These are phyloP conservation scores for Posidonia australis DNA, from an alignment of 106 monocot genomes.

Conservation along the genomic window DNA sequence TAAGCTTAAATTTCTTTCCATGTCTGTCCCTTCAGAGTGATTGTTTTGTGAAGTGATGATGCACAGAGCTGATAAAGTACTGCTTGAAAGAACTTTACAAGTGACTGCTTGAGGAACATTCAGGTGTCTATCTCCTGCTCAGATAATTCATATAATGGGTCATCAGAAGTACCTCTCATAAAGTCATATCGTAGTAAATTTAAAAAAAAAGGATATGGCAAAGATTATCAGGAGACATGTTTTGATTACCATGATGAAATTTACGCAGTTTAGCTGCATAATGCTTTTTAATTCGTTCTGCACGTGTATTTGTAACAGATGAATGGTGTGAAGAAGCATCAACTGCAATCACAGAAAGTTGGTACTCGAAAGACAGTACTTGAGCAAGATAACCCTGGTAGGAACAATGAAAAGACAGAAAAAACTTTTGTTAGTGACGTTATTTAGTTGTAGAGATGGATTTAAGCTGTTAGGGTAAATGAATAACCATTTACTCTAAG, in stretches of 20 bases:
- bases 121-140: conserved; percentile 29
- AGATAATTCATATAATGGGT: conserved; percentile 6
- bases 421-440: too few species aligned
- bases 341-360: conserved; percentile 72
- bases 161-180: background rate
- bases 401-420: background rate
- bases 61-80: conserved; percentile 42
- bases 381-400: conserved; percentile 95
- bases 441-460: too few species aligned
- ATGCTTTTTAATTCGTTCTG: conserved; percentile 86
- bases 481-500: too few species aligned
- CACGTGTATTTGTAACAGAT: conserved; percentile 65
- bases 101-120: conserved; percentile 67
- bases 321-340: conserved; percentile 97
- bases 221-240: background rate
- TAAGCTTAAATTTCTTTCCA: conserved; percentile 1
- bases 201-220: conserved; percentile 9
- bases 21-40: conserved; percentile 4
- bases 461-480: too few species aligned
- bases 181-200: background rate
- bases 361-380: conserved; percentile 73
- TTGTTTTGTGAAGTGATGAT: conserved; percentile 6
- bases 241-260: conserved; percentile 25
- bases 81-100: conserved; percentile 71
- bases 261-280: conserved; percentile 57